Base-by-base conservation (phyloP, 352 stramenopile genomes). In the Phytophthora brassicae region DNA sequence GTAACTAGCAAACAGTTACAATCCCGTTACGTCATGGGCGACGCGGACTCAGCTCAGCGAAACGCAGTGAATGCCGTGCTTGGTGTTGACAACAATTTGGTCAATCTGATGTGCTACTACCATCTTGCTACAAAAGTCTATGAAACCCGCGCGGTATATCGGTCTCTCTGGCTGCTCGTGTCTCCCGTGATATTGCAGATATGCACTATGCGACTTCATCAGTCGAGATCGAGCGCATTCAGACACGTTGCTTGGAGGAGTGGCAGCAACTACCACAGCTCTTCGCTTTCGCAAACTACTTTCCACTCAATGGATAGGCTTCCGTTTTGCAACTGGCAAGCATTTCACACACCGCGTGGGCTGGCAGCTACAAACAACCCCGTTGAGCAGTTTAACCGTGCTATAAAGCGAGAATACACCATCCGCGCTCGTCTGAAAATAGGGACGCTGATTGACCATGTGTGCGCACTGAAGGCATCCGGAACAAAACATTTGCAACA, bases 311-410 rank as follows among this genome's bases (percentile, higher is more conserved):
- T 36, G 55, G 17, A 16, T 50, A 0, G 14, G 17, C 20, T 62
- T 49, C 23, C 17, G 2, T 62, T 49, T n/a, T 4, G 31, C 4
- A 12, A 19, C 23, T 56, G 56, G 19, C 13, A 56, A 26, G 36
- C 36, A 4, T 56, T 22, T 20, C 56, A 56, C 2, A 51, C 11
- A 11, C 56, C 56, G 12, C 35, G n/a, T 13, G 45, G 36, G 12
- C 50, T 51, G 17, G 17, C 35, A 13, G 13, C 35, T 1, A 56
- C 45, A 3, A 63, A 56, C 9, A 56, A 56, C 24, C 44, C 33
- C 7, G 35, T 56, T 0, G 26, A 51, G 24, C 36, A 63, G 24
- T 56, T 56, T 4, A 56, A 63, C n/a, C n/a, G n/a, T n/a, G n/a
- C n/a, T n/a, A n/a, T n/a, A n/a, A n/a, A n/a, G n/a, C n/a, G n/a